A percentile compares a stretch with the other conserved stretches of the same genome.
These are phyloP conservation scores for Solanum chaucha DNA, from an alignment of 257 asterid genomes.

Conservation along the genomic window DNA sequence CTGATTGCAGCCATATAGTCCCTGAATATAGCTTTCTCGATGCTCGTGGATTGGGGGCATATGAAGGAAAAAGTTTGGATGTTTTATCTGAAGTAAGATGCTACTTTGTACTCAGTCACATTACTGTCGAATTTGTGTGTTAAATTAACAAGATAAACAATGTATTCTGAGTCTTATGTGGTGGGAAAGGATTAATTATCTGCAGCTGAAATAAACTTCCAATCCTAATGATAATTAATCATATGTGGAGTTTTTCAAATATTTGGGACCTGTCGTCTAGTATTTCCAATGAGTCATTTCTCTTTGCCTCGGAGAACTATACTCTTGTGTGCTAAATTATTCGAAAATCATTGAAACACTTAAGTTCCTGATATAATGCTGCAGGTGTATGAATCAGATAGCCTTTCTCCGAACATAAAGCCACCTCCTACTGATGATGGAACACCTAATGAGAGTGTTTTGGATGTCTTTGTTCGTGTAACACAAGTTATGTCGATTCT, in stretches of 20 bases:
- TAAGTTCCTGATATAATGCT: not conserved
- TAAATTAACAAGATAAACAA: not conserved
- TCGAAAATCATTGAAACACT: not conserved
- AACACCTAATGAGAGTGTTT: constrained; percentile 88
- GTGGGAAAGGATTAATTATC: not conserved
- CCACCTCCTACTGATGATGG: constrained; percentile 89
- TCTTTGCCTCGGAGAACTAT: not conserved
- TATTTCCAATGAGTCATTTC: not conserved
- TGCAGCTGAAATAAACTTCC: not conserved
- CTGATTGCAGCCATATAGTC: constrained; percentile 51
- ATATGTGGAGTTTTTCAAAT: not conserved
- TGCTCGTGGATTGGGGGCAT: constrained; percentile 98
- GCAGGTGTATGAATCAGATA: constrained; percentile 73
- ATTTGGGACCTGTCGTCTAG: not conserved
- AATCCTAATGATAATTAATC: not conserved
- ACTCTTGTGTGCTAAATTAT: not conserved
- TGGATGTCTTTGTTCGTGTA: constrained; percentile 87
- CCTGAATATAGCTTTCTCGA: constrained; percentile 96
- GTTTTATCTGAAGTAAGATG: constrained; percentile 54
- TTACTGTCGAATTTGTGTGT: not conserved
- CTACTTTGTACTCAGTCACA: not conserved
- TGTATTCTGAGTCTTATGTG: not conserved
- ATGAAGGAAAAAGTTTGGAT: constrained; percentile 67
- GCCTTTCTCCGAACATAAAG: constrained; percentile 59
- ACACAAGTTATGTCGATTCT: constrained; percentile 95